Base-by-base conservation (phyloP, 2,329 filamentous ascomycete species). In the Tolypocladium amazonense region DNA sequence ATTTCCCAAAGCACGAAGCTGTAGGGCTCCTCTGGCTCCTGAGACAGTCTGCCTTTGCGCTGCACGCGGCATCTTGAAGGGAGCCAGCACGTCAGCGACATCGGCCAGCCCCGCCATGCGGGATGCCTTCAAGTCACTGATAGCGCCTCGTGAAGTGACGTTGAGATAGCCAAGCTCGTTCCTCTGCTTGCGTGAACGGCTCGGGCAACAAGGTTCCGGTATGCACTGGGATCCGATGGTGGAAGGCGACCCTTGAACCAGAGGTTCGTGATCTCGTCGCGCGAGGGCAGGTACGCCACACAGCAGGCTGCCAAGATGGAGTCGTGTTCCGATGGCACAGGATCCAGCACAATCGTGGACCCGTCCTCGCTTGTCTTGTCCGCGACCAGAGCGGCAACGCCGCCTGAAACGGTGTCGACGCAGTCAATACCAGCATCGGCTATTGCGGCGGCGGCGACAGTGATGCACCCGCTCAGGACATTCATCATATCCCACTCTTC, bases 361-460 rank as follows among this genome's bases (percentile, higher is more conserved):
- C 68, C 62, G 25, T 69, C 69, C 27, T 69, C 65, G 33, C 67
- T 65, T 57, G 71, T 66, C 62, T 70, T 68, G 2, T 66, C 63
- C 64, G 73, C 71, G 18, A 94, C 86, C 56, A 96, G 74, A 4
- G 91, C 93, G 37, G 93, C 92, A 47, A 97, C 90, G 35, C 94
- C 94, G 12, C 92, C 94, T 37, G 89, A 85, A 23, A 97, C 88
- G 38, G 93, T 83, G 75, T 97, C 94, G 56, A 97, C 87, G 70
- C 92, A 97, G 71, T 99, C 94, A 62, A 99, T 97, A 11, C 92
- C 92, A 1, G 94, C 94, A 76, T 99, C 94, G 3, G 89, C 89
- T 69, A 99, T 86, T 18, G 94, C 94, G 12, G 93, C 93, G 59
- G 92, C 92, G 12, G 93, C 91, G 59, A 95, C 93, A 0, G 92